phyloP scores from a whole-genome alignment of 768 basidiomycete genomes.

The Brasilioporus rufonigricans region DNA sequence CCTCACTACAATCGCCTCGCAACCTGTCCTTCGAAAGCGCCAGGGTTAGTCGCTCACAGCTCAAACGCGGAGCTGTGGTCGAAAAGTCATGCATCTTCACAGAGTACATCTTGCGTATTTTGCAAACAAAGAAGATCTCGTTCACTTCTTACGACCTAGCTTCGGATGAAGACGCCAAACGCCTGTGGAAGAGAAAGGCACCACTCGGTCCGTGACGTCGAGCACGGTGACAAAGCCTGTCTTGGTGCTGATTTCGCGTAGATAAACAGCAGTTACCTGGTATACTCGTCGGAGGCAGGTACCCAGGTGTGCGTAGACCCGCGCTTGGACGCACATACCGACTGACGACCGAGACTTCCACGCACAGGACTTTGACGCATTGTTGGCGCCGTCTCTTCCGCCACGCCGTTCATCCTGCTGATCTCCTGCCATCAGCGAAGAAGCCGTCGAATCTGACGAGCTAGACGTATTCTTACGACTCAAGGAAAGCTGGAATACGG shows the following conservation, averaged over 20 bases:
- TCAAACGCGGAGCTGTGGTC: background rate
- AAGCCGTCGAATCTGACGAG: slow-evolving; percentile 78
- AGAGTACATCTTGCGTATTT: slow-evolving; percentile 80
- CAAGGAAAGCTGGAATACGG: slow-evolving; percentile 64
- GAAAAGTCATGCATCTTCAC: slow-evolving; percentile 1
- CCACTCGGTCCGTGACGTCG: slow-evolving; percentile 49
- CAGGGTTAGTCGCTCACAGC: slow-evolving; percentile 55
- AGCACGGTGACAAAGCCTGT: background rate
- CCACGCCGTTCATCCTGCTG: slow-evolving; percentile 1
- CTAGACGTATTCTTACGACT: slow-evolving; percentile 69
- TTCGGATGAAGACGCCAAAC: slow-evolving; percentile 78
- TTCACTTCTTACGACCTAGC: slow-evolving; percentile 84
- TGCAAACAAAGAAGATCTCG: slow-evolving; percentile 83
- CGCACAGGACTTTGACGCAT: slow-evolving; percentile 64
- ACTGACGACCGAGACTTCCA: slow-evolving; percentile 6
- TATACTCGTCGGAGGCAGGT: slow-evolving; percentile 73
- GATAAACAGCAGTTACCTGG: slow-evolving; percentile 86
- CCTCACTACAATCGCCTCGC: slow-evolving; percentile 86
- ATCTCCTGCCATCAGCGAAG: slow-evolving; percentile 53
- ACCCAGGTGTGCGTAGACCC: slow-evolving; percentile 62
- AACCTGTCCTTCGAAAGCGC: slow-evolving; percentile 70
- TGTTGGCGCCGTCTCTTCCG: slow-evolving; percentile 46
- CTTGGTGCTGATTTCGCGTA: slow-evolving; percentile 26
- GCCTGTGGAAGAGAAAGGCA: slow-evolving; percentile 78
- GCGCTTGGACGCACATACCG: background rate